Base-by-base conservation (phyloP, 2,329 filamentous ascomycete species). In the Graphilbum sp. region DNA sequence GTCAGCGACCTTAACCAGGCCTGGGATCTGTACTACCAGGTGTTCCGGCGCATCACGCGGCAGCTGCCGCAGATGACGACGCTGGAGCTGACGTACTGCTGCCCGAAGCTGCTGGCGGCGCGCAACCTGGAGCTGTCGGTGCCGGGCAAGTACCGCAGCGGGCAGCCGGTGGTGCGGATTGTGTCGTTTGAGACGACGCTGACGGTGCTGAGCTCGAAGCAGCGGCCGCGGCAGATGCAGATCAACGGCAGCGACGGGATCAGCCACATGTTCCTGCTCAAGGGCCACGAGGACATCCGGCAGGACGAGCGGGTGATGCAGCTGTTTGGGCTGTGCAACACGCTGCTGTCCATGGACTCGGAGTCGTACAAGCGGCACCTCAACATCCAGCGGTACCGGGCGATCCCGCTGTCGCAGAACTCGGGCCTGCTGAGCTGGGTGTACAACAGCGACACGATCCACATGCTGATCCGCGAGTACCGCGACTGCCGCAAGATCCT, bases 251-350 rank as follows among this genome's bases (percentile, higher is more conserved):
- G 84, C 51, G 88, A 98, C 54, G 90, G 90, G 41, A 74, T 72
- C 44, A 72, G 75, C 3, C 95, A 95, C 55, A 79, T 84, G 36
- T 96, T 94, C 62, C 61, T 84, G 41, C 73, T 98, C 50, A 99
- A 99, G 65, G 90, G 90, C n/a, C 92, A 98, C 52, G 90, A 99
- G 61, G 90, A 99, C 64, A 95, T 98, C 47, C 80, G 90, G 42
- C 90, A 99, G 59, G 90, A 99, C 53, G 90, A 99, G 60, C 79
- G 92, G 60, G 90, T 98, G 48, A 99, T 98, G 92, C 90, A 99
- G 59, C 72, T 99, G 27, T 98, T 99, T 53, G 90, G 90, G 31
- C 72, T 99, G 13, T 90, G 88, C 62, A 99, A 99, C 57, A 98
- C 92, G 0, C 72, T 98, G 2, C 72, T 99, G 32, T 72, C 83